Base-by-base conservation (phyloP, 192 early-diverging fungal genomes). In the Gigaspora rosea region DNA sequence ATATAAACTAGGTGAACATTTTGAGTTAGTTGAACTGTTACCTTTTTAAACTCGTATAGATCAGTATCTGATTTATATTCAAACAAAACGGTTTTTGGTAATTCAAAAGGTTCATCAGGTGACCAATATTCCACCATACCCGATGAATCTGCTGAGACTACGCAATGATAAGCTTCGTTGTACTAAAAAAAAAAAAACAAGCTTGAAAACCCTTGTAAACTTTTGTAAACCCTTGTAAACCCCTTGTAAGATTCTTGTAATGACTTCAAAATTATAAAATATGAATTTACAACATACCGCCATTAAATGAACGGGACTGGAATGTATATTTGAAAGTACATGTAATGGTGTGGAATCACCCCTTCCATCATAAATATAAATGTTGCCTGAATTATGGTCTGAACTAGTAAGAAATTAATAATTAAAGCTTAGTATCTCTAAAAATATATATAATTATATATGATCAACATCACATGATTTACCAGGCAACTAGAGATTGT, bases 41-140 rank as follows among this genome's bases (percentile, higher is more conserved):
- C 92, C 84, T 98, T 99, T 83, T 94, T 94, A 76, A 97, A 99
- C 78, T 96, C 95, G 79, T 96, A 99, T 56, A 99, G 82, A 86
- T 98, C 95, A 0, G 97, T 99, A 54, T 99, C 93, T 16, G 91
- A 89, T 85, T 99, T 99, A 79, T 91, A 91, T 65, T 88, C 86
- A 82, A 96, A 99, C 4, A 79, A 85, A 8, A 95, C 80, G 0
- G 79, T 83, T 36, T 85, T 80, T 0, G 93, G 93, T 7, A 93
- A 80, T 5, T 88, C 83, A 66, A 87, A 85, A 2, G 88, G 87
- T 72, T 86, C 84, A 79, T 95, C 91, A 0, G 94, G 90, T 10
- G 80, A 71, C 96, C 96, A 99, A 78, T 97, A 99, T 84, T 99
- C 98, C 12, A 97, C 78, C 90, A 94, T 97, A 13, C 98, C 98